Percentiles rank a stretch among this genome's conserved stretches.
Conservation (phyloP, 2,329 filamentous ascomycete species). For the Myriangium duriaei region DNA sequence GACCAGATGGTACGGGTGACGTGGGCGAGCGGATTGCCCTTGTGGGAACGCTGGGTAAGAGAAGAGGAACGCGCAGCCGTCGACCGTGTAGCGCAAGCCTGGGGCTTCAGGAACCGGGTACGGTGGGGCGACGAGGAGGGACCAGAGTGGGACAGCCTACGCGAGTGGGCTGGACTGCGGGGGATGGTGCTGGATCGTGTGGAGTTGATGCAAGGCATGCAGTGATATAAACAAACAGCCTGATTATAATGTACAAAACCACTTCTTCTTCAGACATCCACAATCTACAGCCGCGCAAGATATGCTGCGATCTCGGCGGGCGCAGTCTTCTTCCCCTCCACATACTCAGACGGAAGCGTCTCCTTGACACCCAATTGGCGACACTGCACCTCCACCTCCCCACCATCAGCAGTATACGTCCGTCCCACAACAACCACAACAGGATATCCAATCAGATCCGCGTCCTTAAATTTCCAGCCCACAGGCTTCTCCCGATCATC, state of each 20-base stretch:
- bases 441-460: constrained; percentile 79
- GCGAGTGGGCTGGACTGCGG: constrained; percentile 68
- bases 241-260: constrained; percentile 4
- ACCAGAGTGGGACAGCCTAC: constrained; percentile 73
- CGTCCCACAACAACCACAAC: constrained; percentile 69
- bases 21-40: constrained; percentile 70
- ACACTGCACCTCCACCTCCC: constrained; percentile 67
- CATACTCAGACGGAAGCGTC: constrained; percentile 27
- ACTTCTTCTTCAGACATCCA: no score
- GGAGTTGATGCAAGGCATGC: constrained; percentile 88
- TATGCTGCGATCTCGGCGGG: constrained; percentile 32
- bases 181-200: constrained; percentile 85
- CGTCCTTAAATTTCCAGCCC: constrained; percentile 80
- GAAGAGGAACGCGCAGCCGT: constrained; percentile 83
- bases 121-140: constrained; percentile 84
- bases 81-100: constrained; percentile 74
- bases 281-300: constrained; percentile 40
- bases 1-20: constrained; percentile 92
- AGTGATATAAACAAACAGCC: constrained; percentile 39
- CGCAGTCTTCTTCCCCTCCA: constrained; percentile 33
- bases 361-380: constrained; percentile 52
- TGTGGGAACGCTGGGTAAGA: constrained; percentile 71
- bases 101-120: constrained; percentile 76
- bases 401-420: constrained; percentile 45
- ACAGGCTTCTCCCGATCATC: constrained; percentile 58